Evolutionary conservation across 2,329 filamentous ascomycete genomes (phyloP), one percentile per base, ranked within the genome.

Genomic region (Calonectria pteridis): DNA sequence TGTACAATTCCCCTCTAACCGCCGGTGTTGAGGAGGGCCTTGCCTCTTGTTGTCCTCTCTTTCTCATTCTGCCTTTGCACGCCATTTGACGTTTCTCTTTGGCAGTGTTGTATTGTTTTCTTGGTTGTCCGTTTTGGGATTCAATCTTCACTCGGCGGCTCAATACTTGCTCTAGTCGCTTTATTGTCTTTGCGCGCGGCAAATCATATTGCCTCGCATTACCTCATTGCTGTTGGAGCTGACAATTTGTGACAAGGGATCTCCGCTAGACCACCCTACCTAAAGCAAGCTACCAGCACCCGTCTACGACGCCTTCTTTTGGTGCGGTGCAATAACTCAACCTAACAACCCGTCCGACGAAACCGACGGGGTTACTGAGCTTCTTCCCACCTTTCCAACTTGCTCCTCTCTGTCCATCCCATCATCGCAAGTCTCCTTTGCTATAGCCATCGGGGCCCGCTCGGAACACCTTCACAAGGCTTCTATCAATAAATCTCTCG

Each of bases 161-260:
- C 18, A 18, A 40, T 37, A 40, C 33, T 40, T 33, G 35, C 35
- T 20, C 55, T 26, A 23, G 50, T 69, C 53, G 16, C 28, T 49
- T 58, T 20, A 40, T 50, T 62, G 40, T 28, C 33, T 20, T 51
- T 53, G 58, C 59, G 59, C 59, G 20, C 33, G 35, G 53, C 70
- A 50, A 67, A 68, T 65, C 65, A 67, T 69, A 49, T 59, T 33
- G 50, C 65, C 66, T 49, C 65, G 68, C 50, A 35, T 58, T 49
- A 43, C 40, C 26, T 33, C 37, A 28, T 65, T 50, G 50, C 28
- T 66, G 59, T 62, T 72, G 65, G 55, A 68, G 69, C 69, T 72
- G 59, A 74, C 72, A 59, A 71, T 72, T 72, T 65, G 69, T 69
- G 72, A 69, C 69, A 68, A 74, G 69, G 64, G 65, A 74, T 71